Conservation (phyloP, 1,284 basidiomycete species). For the Leucoagaricus sp. region DNA sequence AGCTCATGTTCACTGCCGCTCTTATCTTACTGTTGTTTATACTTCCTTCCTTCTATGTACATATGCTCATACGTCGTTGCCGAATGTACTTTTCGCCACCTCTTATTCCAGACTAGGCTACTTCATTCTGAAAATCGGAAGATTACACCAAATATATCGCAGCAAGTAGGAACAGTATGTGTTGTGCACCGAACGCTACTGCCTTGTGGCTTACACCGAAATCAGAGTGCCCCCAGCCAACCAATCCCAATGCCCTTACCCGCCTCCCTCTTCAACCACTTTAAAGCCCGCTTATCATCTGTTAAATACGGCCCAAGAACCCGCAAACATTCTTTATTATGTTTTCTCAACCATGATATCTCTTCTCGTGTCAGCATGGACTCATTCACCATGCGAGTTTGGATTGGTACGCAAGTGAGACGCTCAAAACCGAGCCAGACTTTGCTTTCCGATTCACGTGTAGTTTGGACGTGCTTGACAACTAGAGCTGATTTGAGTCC, state of each 20-base stretch:
- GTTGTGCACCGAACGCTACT: no score
- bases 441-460: conserved; percentile 70
- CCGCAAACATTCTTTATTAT: conserved; percentile 80
- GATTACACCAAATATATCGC: no score
- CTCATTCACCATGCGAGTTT: conserved; percentile 88
- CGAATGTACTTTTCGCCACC: no score
- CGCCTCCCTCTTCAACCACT: no score
- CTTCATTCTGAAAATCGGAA: no score
- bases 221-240: no score
- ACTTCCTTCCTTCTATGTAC: not conserved
- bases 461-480: conserved; percentile 73
- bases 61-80: not conserved
- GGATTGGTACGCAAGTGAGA: conserved; percentile 91
- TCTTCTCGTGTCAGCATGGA: conserved; percentile 84
- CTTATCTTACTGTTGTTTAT: not conserved
- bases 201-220: no score
- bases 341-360: conserved; percentile 85
- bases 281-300: conserved; percentile 74
- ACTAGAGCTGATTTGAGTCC: conserved; percentile 85
- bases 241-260: conserved; percentile 70
- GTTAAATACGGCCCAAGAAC: conserved; percentile 73
- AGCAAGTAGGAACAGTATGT: no score
- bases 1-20: not conserved
- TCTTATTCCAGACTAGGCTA: no score
- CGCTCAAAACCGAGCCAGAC: conserved; percentile 88